phyloP scores from a whole-genome alignment of 2,329 filamentous ascomycete species.

The Trichophyton rubrum region DNA sequence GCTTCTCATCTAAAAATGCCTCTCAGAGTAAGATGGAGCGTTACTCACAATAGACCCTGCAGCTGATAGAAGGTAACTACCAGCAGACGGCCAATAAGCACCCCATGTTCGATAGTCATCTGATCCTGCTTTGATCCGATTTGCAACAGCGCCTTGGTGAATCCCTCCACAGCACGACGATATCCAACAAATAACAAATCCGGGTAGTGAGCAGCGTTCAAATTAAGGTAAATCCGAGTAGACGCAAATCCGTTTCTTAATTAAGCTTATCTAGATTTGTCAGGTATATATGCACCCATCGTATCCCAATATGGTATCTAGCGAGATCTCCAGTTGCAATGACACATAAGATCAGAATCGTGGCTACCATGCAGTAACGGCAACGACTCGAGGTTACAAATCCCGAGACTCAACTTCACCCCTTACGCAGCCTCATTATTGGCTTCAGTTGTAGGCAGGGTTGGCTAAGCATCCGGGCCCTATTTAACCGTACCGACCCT shows the following conservation, averaged over 20 bases:
- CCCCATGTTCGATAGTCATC: background rate
- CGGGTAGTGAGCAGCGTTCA: background rate
- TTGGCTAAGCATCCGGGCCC: background rate
- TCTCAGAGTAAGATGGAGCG: background rate
- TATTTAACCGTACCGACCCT: conserved; percentile 1
- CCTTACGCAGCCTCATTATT: background rate
- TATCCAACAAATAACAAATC: background rate
- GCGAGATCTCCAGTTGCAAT: background rate
- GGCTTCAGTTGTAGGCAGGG: background rate
- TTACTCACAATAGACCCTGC: background rate
- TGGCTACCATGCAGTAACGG: background rate
- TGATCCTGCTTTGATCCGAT: background rate
- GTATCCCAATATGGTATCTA: background rate
- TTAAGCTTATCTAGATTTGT: background rate
- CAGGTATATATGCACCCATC: background rate
- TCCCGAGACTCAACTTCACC: background rate
- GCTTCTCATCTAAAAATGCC: background rate
- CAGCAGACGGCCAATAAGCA: background rate
- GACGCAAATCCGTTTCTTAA: background rate
- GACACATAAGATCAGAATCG: background rate
- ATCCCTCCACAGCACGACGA: too few species aligned
- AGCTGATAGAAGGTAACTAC: background rate
- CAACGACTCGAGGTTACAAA: background rate
- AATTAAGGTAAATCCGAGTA: background rate
- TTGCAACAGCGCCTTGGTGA: background rate